Conservation (phyloP, 1,284 basidiomycete species). For the Violaceomyces palustris region DNA sequence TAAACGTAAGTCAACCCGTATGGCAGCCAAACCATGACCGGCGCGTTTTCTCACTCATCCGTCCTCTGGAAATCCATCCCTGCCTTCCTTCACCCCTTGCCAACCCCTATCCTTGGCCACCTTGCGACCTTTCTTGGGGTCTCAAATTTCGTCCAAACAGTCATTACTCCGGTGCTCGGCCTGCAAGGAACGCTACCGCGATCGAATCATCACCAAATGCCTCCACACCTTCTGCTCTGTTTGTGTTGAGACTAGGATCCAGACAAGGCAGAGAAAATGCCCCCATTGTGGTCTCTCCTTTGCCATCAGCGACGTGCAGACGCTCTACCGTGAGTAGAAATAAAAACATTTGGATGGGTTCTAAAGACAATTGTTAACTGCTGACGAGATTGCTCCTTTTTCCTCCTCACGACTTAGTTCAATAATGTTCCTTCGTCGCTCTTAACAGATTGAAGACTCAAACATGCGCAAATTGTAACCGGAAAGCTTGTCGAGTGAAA, state of each 20-base stretch:
- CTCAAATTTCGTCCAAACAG: too few species aligned
- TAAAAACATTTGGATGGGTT: background rate
- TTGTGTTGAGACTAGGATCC: conserved; percentile 78
- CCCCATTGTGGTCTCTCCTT: conserved; percentile 83
- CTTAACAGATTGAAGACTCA: too few species aligned
- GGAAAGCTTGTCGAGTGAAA: too few species aligned
- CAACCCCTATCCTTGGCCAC: background rate
- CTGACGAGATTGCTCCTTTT: too few species aligned
- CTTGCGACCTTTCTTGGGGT: background rate
- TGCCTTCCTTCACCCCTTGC: background rate
- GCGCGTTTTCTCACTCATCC: too few species aligned
- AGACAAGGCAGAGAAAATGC: conserved; percentile 90
- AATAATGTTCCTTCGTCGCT: too few species aligned
- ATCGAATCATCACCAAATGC: conserved; percentile 85
- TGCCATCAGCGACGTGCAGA: conserved; percentile 78
- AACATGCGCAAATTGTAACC: too few species aligned
- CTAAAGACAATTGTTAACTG: too few species aligned
- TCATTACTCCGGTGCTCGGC: conserved; percentile 84
- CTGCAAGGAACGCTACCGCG: conserved; percentile 77
- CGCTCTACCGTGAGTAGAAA: conserved; percentile 61
- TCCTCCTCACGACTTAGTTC: too few species aligned
- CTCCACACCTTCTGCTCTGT: conserved; percentile 89
- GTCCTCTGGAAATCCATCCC: conserved; percentile 51
- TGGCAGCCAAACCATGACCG: too few species aligned
- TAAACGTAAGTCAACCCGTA: too few species aligned